phyloP scores from a whole-genome alignment of 2,329 filamentous ascomycete species.

The Sporothrix pallida region DNA sequence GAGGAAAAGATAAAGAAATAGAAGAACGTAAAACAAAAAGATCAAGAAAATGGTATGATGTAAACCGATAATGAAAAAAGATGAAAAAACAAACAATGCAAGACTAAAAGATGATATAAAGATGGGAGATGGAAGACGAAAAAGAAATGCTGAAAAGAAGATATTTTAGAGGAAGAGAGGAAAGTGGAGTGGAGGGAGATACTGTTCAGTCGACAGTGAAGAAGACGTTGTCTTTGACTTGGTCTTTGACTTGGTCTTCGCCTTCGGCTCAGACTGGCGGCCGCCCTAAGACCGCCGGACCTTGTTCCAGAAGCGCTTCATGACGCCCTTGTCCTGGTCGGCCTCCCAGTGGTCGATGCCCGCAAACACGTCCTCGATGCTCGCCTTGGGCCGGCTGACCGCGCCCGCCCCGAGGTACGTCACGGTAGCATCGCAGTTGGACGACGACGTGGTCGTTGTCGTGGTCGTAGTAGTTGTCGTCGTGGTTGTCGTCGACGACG shows the following conservation, averaged over 20 bases:
- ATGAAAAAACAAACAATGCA: conserved; percentile 7
- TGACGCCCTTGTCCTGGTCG: conserved; percentile 57
- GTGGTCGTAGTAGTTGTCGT: neutral
- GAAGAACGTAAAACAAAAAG: conserved; percentile 14
- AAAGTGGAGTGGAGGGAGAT: neutral
- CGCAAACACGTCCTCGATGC: conserved; percentile 59
- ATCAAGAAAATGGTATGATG: conserved; percentile 6
- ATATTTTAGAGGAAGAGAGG: conserved; percentile 13
- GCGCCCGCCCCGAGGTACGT: conserved; percentile 44
- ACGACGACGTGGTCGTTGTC: neutral
- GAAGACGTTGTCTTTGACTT: neutral
- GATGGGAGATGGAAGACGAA: neutral
- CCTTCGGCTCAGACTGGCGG: too few relatives aligned
- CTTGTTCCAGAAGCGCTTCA: conserved; percentile 69
- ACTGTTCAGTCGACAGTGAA: neutral
- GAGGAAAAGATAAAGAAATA: conserved; percentile 1
- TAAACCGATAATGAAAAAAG: neutral
- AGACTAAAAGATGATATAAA: neutral
- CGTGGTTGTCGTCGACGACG: neutral
- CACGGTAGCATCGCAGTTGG: conserved; percentile 38
- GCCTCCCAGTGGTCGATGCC: conserved; percentile 59
- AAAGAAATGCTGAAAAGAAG: neutral
- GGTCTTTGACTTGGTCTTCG: too few relatives aligned
- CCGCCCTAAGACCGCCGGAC: conserved; percentile 55
- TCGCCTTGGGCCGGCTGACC: conserved; percentile 52